Conservation (phyloP, 768 basidiomycete genomes). For the Podaxis rugospora region DNA sequence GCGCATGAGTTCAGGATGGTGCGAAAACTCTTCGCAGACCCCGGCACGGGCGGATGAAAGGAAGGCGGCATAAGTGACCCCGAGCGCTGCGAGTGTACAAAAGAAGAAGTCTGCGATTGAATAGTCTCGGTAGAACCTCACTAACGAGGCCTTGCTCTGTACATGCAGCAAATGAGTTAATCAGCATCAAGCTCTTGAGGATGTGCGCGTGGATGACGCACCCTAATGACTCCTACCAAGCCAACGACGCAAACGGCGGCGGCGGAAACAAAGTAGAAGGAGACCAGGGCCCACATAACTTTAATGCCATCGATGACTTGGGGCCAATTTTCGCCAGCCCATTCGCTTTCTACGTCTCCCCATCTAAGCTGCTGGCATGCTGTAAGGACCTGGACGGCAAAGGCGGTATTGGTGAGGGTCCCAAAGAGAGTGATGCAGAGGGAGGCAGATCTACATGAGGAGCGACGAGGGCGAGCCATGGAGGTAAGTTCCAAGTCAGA, state of each 20-base stretch:
- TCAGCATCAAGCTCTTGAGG: not conserved
- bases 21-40: conserved; percentile 71
- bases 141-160: conserved; percentile 58
- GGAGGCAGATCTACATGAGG: conserved; percentile 21
- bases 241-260: conserved; percentile 63
- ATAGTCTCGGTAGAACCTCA: conserved; percentile 81
- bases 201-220: conserved; percentile 23
- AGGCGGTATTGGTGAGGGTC: conserved; percentile 17
- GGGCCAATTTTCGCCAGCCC: conserved; percentile 12
- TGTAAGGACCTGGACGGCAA: conserved; percentile 19
- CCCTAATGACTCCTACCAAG: conserved; percentile 65
- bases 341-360: conserved; percentile 16
- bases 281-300: conserved; percentile 58
- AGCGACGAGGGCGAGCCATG: conserved; percentile 8
- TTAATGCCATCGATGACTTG: conserved; percentile 36
- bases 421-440: conserved; percentile 24
- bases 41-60: conserved; percentile 49
- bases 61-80: conserved; percentile 58
- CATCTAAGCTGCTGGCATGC: conserved; percentile 20
- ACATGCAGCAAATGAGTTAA: not conserved
- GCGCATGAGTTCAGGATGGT: conserved; percentile 71
- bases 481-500: not conserved
- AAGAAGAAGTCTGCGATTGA: conserved; percentile 76
- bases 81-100: conserved; percentile 51
- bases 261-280: conserved; percentile 62